Evolutionary conservation across 257 asterid species (phyloP).

Genomic region (Solanum appendiculatum): DNA sequence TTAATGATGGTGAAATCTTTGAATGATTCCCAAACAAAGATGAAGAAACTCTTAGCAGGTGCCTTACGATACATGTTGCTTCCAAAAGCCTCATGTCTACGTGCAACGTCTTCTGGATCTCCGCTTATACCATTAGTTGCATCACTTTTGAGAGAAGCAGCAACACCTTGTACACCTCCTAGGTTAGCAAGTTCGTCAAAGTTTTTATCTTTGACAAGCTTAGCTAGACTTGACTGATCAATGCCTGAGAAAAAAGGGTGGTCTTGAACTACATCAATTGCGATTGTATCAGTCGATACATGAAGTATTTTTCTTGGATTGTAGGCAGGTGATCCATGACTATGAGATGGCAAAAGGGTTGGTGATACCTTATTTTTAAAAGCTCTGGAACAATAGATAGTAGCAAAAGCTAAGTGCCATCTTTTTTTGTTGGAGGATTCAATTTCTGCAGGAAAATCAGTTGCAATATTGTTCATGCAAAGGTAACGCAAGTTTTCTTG

Average conservation of each 20-base stretch:
- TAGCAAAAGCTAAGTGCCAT: slow-evolving; percentile 19
- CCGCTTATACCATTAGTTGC: slow-evolving; percentile 13
- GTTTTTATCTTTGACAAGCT: slow-evolving; percentile 25
- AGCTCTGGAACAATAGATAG: slow-evolving; percentile 17
- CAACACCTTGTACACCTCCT: slow-evolving; percentile 30
- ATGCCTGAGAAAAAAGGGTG: neutral
- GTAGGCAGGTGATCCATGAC: neutral
- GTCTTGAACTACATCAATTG: neutral
- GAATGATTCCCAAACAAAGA: no score
- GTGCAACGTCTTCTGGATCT: slow-evolving; percentile 8
- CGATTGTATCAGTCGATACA: neutral
- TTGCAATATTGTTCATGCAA: neutral
- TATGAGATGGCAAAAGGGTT: no score
- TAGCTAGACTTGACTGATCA: slow-evolving; percentile 13
- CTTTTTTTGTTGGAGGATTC: neutral
- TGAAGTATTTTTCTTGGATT: neutral
- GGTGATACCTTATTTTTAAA: neutral
- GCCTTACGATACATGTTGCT: slow-evolving; percentile 27
- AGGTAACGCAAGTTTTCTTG: neutral
- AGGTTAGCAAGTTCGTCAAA: neutral
- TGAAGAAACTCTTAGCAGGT: no score
- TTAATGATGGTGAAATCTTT: no score
- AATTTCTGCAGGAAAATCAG: neutral
- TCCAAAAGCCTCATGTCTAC: slow-evolving; percentile 24
- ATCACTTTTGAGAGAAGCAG: slow-evolving; percentile 5